Percentiles rank a stretch among this genome's conserved stretches.
These are phyloP conservation scores for Tulasnella sp. DNA, from an alignment of 768 basidiomycete species.

Conservation along the genomic window DNA sequence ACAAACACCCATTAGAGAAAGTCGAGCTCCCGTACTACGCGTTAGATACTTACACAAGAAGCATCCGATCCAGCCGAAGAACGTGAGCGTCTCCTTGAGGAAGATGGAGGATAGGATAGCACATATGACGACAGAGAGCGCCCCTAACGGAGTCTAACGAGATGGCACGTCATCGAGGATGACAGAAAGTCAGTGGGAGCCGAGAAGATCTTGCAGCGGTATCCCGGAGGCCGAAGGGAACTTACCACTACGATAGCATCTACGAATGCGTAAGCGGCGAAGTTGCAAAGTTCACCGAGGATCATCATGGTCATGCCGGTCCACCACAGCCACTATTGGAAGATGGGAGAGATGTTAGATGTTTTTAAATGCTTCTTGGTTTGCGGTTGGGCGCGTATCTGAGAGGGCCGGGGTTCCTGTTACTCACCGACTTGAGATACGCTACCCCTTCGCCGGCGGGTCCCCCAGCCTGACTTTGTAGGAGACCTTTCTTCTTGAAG, in stretches of 20 bases:
- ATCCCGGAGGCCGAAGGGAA: slow-evolving; percentile 22
- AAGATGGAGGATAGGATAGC: slow-evolving; percentile 88
- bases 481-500: slow-evolving; percentile 83
- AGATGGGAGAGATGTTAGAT: background rate
- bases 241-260: slow-evolving; percentile 81
- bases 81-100: slow-evolving; percentile 82
- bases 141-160: slow-evolving; percentile 84
- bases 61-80: slow-evolving; percentile 97
- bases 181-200: background rate
- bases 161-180: too few relatives aligned
- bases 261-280: slow-evolving; percentile 71
- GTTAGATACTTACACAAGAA: slow-evolving; percentile 40
- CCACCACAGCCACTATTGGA: slow-evolving; percentile 89
- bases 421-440: slow-evolving; percentile 84
- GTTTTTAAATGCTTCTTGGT: background rate
- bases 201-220: background rate
- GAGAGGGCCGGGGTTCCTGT: background rate
- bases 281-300: slow-evolving; percentile 56
- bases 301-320: slow-evolving; percentile 93
- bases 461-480: slow-evolving; percentile 22
- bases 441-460: slow-evolving; percentile 75
- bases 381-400: background rate
- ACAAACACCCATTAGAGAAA: background rate
- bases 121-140: slow-evolving; percentile 90
- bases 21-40: background rate